Conservation (phyloP, 805 yeast genomes). For the Zygotorulaspora chibaensis region DNA sequence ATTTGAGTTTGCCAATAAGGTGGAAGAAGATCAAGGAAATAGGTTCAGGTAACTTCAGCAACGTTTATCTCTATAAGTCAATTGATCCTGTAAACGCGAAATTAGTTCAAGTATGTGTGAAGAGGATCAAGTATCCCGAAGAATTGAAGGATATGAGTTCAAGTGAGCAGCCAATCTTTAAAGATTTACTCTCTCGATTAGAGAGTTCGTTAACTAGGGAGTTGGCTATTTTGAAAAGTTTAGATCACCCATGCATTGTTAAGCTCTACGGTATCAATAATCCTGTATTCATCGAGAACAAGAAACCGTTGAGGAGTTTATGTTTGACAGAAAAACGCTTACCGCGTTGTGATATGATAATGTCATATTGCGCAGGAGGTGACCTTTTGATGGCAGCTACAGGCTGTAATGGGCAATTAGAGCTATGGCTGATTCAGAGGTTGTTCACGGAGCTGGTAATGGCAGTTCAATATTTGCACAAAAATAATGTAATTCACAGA, state of each 20-base stretch:
- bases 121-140: conserved; percentile 48
- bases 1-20: conserved; percentile 13
- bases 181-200: conserved; percentile 46
- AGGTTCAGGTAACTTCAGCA: conserved; percentile 69
- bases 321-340: conserved; percentile 28
- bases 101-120: conserved; percentile 56
- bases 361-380: conserved; percentile 82
- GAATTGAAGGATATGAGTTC: conserved; percentile 21
- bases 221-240: conserved; percentile 52
- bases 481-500: conserved; percentile 69
- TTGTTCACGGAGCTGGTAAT: conserved; percentile 65
- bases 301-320: conserved; percentile 29
- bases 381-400: conserved; percentile 68
- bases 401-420: conserved; percentile 37
- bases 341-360: conserved; percentile 44
- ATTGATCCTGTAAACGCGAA: conserved; percentile 17
- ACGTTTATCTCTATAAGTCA: conserved; percentile 48
- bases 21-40: conserved; percentile 43
- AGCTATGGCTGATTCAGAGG: conserved; percentile 50
- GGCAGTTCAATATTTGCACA: conserved; percentile 72
- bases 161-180: conserved; percentile 22
- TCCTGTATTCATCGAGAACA: conserved; percentile 22
- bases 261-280: conserved; percentile 47
- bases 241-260: conserved; percentile 69
- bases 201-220: conserved; percentile 71